Evolutionary conservation across 257 asterid genomes (phyloP).

Genomic region (Solanum habrochaites): DNA sequence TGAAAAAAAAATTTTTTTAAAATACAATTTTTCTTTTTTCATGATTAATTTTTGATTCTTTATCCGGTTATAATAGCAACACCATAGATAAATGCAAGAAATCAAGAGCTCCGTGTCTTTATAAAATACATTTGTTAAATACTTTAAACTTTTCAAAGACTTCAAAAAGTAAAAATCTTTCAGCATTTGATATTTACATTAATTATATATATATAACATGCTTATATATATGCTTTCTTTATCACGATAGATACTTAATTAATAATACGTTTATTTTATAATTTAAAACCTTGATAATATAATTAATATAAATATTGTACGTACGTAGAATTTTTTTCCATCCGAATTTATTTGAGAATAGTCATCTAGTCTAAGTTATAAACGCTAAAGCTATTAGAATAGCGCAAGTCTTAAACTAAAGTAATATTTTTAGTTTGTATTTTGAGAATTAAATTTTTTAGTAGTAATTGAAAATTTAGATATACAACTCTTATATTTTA

Average conservation of each 20-base stretch:
- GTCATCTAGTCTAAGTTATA: neutral
- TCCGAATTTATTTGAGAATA: neutral
- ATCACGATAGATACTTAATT: neutral
- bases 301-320: neutral
- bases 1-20: too few relatives aligned
- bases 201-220: neutral
- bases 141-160: neutral
- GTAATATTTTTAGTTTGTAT: too few relatives aligned
- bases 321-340: neutral
- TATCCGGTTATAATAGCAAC: neutral
- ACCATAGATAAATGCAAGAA: neutral
- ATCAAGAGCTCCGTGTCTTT: neutral
- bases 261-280: rapidly evolving
- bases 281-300: neutral
- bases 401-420: too few relatives aligned
- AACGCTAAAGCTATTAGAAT: too few relatives aligned
- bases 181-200: neutral
- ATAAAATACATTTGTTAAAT: neutral
- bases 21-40: too few relatives aligned
- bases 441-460: too few relatives aligned
- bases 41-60: neutral
- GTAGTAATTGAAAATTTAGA: too few relatives aligned
- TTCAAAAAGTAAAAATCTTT: too few relatives aligned
- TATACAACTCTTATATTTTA: neutral
- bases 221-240: neutral